Percentiles rank a stretch among this genome's conserved stretches.
Conservation (phyloP, 140 eudicot species). For the Ambrosia hybrid region DNA sequence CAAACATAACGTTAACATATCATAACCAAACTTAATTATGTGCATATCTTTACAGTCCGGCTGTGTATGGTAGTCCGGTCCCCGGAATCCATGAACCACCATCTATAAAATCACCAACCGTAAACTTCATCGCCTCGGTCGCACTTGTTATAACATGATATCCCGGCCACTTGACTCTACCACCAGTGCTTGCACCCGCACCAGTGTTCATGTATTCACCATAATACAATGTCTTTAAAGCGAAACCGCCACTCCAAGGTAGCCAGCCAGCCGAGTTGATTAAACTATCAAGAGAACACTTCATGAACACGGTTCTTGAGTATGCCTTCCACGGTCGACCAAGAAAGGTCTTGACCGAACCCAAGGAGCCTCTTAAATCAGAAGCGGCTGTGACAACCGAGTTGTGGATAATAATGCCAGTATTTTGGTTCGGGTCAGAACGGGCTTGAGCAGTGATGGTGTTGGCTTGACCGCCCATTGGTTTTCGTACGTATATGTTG, state of each 20-base stretch:
- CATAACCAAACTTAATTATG: conserved; percentile 1
- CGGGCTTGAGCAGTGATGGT: conserved; percentile 66
- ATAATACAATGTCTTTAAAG: conserved; percentile 52
- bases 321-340: conserved; percentile 85
- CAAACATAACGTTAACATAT: not conserved
- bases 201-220: conserved; percentile 76
- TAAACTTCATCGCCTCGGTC: conserved; percentile 49
- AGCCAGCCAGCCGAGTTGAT: conserved; percentile 66
- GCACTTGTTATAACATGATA: conserved; percentile 47
- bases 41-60: conserved; percentile 49
- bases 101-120: conserved; percentile 61
- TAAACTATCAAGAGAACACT: conserved; percentile 36
- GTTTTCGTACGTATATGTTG: conserved; percentile 51
- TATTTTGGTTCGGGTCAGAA: conserved; percentile 52
- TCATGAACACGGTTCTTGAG: conserved; percentile 72
- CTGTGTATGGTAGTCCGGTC: conserved; percentile 60
- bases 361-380: conserved; percentile 38
- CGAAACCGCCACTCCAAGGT: conserved; percentile 61
- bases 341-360: conserved; percentile 48
- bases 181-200: conserved; percentile 53
- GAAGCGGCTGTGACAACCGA: conserved; percentile 41
- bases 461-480: conserved; percentile 44
- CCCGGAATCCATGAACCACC: conserved; percentile 70
- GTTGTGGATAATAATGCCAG: conserved; percentile 58
- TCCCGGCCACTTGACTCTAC: conserved; percentile 76